Percentiles rank a stretch among this genome's conserved stretches.
phyloP scores from a whole-genome alignment of 768 basidiomycete genomes.

The Baorangia bicolor region DNA sequence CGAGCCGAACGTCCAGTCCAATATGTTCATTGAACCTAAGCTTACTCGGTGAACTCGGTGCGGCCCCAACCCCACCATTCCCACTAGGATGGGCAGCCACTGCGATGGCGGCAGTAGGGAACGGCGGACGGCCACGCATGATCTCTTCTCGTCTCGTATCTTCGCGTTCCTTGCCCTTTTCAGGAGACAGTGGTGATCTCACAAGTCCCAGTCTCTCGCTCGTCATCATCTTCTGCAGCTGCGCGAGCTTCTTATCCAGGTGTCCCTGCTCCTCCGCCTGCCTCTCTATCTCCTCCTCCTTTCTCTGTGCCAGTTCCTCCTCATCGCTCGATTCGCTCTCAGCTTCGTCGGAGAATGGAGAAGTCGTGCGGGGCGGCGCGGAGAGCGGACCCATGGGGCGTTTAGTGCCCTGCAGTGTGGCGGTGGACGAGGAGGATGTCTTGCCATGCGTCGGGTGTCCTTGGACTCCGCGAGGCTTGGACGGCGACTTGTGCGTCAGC shows the following conservation, averaged over 20 bases:
- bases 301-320: slow-evolving; percentile 49
- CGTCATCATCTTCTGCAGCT: slow-evolving; percentile 71
- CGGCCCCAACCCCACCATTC: background rate
- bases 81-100: background rate
- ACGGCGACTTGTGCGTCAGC: slow-evolving; percentile 50
- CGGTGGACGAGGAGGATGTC: slow-evolving; percentile 64
- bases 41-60: slow-evolving; percentile 34
- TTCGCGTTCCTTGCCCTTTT: slow-evolving; percentile 38
- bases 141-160: slow-evolving; percentile 20
- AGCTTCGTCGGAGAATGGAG: slow-evolving; percentile 53
- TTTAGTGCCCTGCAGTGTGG: slow-evolving; percentile 60
- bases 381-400: slow-evolving; percentile 25
- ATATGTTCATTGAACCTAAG: slow-evolving; percentile 13
- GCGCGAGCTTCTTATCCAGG: slow-evolving; percentile 63
- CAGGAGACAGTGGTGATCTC: slow-evolving; percentile 31
- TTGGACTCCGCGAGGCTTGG: slow-evolving; percentile 29
- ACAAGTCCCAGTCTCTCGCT: slow-evolving; percentile 73
- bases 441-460: slow-evolving; percentile 35
- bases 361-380: slow-evolving; percentile 40
- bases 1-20: slow-evolving; percentile 36
- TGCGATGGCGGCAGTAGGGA: slow-evolving; percentile 17
- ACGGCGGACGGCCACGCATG: slow-evolving; percentile 43
- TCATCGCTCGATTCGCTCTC: slow-evolving; percentile 61
- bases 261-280: slow-evolving; percentile 66
- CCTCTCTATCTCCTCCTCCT: slow-evolving; percentile 70